These are phyloP conservation scores for Cystobasidium ongulense DNA, from an alignment of 768 basidiomycete species.

Conservation along the genomic window DNA sequence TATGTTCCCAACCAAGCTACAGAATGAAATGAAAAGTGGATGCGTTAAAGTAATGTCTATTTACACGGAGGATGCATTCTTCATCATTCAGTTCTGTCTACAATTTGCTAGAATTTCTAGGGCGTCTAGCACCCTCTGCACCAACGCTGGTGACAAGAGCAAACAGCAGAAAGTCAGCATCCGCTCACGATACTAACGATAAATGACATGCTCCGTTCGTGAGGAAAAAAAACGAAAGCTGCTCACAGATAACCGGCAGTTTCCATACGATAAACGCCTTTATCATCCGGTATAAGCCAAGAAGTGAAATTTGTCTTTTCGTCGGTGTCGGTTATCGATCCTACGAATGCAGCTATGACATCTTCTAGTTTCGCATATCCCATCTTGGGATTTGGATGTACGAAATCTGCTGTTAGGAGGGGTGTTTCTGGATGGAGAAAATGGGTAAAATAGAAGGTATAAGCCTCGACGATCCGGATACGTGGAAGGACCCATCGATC, in stretches of 20 bases:
- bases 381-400: constrained; percentile 30
- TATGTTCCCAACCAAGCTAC: neutral
- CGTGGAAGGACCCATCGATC: neutral
- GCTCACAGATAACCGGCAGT: constrained; percentile 20
- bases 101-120: constrained; percentile 11
- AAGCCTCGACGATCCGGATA: neutral
- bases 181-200: neutral
- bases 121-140: constrained; percentile 24
- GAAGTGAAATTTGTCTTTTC: constrained; percentile 25
- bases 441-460: neutral
- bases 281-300: constrained; percentile 30
- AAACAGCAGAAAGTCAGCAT: neutral
- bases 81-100: no score
- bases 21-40: no score
- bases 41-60: no score
- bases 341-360: constrained; percentile 26
- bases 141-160: constrained; percentile 15
- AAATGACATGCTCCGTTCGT: neutral
- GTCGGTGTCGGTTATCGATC: constrained; percentile 15
- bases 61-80: no score
- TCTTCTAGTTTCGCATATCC: constrained; percentile 27
- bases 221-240: no score
- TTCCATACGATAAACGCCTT: constrained; percentile 27
- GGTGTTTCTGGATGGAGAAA: constrained; percentile 15
- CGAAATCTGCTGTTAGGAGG: constrained; percentile 23